Evolutionary conservation across 78 protist genomes (phyloP).

Genomic region (Diacronema lutheri): DNA sequence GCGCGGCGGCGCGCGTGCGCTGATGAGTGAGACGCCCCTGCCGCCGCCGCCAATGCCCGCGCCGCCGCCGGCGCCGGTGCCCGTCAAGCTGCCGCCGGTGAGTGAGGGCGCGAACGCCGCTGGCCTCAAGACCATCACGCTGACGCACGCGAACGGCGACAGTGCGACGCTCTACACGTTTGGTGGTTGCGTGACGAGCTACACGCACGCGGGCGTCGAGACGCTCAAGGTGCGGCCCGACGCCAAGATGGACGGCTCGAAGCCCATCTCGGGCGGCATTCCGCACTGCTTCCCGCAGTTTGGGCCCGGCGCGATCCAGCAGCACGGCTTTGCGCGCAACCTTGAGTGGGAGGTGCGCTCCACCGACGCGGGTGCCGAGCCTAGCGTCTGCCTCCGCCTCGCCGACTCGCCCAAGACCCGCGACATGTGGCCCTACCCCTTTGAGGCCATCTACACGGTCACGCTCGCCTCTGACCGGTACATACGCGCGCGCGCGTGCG

Average conservation of each 20-base stretch:
- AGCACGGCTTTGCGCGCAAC: slow-evolving; percentile 20
- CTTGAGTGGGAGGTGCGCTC: background rate
- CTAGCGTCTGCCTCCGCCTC: background rate
- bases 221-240: background rate
- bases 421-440: background rate
- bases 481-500: too few relatives aligned
- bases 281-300: slow-evolving; percentile 7
- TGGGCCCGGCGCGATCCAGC: slow-evolving; percentile 9
- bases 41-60: too few relatives aligned
- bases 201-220: background rate
- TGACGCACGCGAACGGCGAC: background rate
- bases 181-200: background rate
- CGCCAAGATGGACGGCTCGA: slow-evolving; percentile 8
- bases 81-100: too few relatives aligned
- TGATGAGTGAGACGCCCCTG: too few relatives aligned
- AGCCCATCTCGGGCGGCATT: slow-evolving; percentile 18
- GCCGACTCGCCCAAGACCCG: background rate
- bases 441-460: background rate
- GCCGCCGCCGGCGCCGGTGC: too few relatives aligned
- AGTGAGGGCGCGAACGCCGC: too few relatives aligned
- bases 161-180: background rate
- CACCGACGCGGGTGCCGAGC: background rate
- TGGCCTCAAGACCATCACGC: background rate
- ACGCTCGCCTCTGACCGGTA: background rate
- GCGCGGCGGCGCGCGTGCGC: too few relatives aligned